Base-by-base conservation (phyloP, 2,329 filamentous ascomycete genomes). In the Monilinia polystroma region DNA sequence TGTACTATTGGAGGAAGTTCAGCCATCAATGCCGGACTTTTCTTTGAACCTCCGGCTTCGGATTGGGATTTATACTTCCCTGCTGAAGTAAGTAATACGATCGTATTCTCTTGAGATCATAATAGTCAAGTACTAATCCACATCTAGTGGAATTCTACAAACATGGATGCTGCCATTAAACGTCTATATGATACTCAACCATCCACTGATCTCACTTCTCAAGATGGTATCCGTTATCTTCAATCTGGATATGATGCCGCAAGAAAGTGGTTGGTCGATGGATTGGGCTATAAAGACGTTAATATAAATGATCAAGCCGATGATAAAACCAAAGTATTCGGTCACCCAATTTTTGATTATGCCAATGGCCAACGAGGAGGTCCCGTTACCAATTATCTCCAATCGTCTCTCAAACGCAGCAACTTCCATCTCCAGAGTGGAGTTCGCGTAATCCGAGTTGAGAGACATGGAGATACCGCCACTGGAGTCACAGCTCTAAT, bases 21-120 rank as follows among this genome's bases (percentile, higher is more conserved):
- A 57, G 82, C 83, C 12, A 82, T 85, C 74, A 85, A 85, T 66
- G 83, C 83, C 7, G 82, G 82, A 11, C 73, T 85, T 1, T 84
- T 80, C 73, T 84, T 84, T 68, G 79, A 84, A 68, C 83, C 83
- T 7, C 83, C 83, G 0, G 79, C 81, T 1, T 81, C 80, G 1
- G 83, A 85, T 69, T 85, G 81, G 77, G 81, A 85, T 70, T 73
- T 78, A 10, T 84, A 82, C 60, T 80, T 81, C 63, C 82, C 82
- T 0, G 68, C 74, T 0, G 81, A 80, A 43, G 64, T 66, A 47
- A 45, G 64, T 62, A 52, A 41, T 12, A n/a, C 2, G 18, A 49
- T 2, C 0, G 3, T 26, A n/a, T 35, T 55, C 49, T 23, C 10
- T 32, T 29, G 3, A 16, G 0, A 29, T 41, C 32, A 18, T 2